Percentiles rank a stretch among this genome's conserved stretches.
phyloP scores from a whole-genome alignment of 2,329 filamentous ascomycete genomes.

The Dactylellina cionopaga region DNA sequence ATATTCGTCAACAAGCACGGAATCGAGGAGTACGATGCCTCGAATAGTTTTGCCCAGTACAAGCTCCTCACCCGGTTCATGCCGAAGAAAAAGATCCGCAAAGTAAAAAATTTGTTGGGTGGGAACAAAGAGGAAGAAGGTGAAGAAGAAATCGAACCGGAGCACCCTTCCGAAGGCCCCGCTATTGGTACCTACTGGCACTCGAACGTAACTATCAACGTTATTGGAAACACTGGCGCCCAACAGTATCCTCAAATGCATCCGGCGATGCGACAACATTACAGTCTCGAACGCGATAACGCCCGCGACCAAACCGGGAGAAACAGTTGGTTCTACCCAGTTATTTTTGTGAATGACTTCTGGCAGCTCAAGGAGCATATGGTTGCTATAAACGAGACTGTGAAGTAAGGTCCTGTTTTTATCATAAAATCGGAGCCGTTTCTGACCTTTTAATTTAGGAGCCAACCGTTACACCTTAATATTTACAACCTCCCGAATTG shows the following conservation, averaged over 20 bases:
- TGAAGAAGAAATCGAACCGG: slow-evolving; percentile 65
- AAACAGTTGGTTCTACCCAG: slow-evolving; percentile 92
- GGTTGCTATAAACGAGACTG: slow-evolving; percentile 89
- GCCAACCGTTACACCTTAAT: slow-evolving; percentile 56
- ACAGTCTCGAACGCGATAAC: slow-evolving; percentile 80
- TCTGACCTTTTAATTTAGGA: slow-evolving; percentile 44
- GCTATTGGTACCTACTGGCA: slow-evolving; percentile 88
- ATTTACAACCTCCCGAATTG: slow-evolving; percentile 66
- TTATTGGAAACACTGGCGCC: slow-evolving; percentile 82
- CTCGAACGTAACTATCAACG: slow-evolving; percentile 88
- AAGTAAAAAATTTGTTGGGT: slow-evolving; percentile 84
- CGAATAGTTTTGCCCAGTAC: slow-evolving; percentile 82
- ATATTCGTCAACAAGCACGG: slow-evolving; percentile 86
- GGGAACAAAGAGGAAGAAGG: slow-evolving; percentile 64
- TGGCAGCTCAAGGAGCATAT: slow-evolving; percentile 95
- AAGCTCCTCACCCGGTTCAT: slow-evolving; percentile 89
- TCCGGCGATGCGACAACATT: slow-evolving; percentile 78
- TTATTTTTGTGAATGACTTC: slow-evolving; percentile 93
- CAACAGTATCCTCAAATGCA: slow-evolving; percentile 74
- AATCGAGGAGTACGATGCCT: slow-evolving; percentile 75
- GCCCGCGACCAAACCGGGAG: slow-evolving; percentile 84
- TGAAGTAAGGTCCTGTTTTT: slow-evolving; percentile 72
- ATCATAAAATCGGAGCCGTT: background rate
- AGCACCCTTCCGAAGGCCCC: slow-evolving; percentile 68
- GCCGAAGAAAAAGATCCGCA: slow-evolving; percentile 86